Base-by-base conservation (phyloP, 495 filamentous ascomycete genomes). In the Aspergillus homomorphus region DNA sequence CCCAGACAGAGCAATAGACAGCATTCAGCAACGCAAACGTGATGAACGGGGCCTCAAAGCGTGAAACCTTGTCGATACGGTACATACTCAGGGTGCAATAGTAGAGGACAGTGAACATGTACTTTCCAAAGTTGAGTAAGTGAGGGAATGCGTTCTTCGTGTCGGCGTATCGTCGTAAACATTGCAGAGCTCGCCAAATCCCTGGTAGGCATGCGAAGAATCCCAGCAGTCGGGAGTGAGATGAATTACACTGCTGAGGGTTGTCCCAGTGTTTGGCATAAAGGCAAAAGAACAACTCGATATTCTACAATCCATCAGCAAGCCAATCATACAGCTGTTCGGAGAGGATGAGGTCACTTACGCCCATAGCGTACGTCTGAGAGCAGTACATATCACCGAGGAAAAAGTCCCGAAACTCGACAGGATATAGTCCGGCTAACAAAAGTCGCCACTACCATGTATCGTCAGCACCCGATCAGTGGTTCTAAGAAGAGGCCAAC, bases 361-460 rank as follows among this genome's bases (percentile, higher is more conserved):
- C 91, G 22, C 90, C 87, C 67, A 91, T 88, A 26, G 87, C 80
- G 71, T 98, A 98, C 8, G 91, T 94, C 53, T 92, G 82, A 5
- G 94, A 98, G 69, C 94, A 98, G 67, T 90, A 96, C 81, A 98
- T 97, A 68, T 98, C 94, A 16, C 94, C 94, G 0, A 98, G 80
- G 71, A 96, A 98, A 75, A 98, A 98, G 69, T 98, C 94, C 57
- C 91, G 84, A 67, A 98, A 98, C 69, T 97, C 94, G 19, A 98
- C 94, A 10, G 89, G 91, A 69, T 92, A 96, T 12, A 94, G 64
- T 15, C 94, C 94, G 18, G 94, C 89, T 20, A 91, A 79, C 48
- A 95, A 74, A 23, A 98, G 75, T 58, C 94, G 88, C 78, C 87
- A 95, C 91, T 96, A 55, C 33, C 33, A 12, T 38, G 16, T 44